Base-by-base conservation (phyloP, 257 asterid genomes). In the Solanum rostratum region DNA sequence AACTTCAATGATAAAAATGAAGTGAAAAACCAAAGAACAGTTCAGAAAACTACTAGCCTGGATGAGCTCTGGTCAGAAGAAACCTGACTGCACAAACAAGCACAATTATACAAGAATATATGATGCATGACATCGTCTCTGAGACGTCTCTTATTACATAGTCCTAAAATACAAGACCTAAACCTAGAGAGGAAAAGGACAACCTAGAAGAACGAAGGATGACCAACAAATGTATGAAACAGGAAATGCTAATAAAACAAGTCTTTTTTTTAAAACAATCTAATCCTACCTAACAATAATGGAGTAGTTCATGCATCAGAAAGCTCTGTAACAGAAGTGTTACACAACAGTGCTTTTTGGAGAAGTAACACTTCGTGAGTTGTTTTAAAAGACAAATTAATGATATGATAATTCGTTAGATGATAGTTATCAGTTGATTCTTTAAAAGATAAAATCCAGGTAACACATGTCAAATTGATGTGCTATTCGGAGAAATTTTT, bases 61-160 rank as follows among this genome's bases (percentile, higher is more conserved):
- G 88, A 68, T 86, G 87, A 83, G 90, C 88, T 85, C 91, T 60
- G 86, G 90, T 73, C 89, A 91, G 85, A 91, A 84, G 91, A 90
- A 87, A 89, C 97, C 97, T 90, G 94, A 90, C 93, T 90, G 96
- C 93, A 89, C 86, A 91, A 62, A 81, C 90, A 86, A 83, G 22
- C 86, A 92, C 86, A 92, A 69, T 69, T 29, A 78, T 78, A 50
- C 82, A 78, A 78, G 82, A 27, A 76, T 3, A 78, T 19, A 49
- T 15, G 41, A 50, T 16, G 82, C 82, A 49, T 50, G 46, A 16
- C 2, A 5, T 49, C 43, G 4, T 16, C 45, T 70, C 5, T 12
- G 39, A 11, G 20, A 84, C 50, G 10, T 43, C 30, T 71, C 80
- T 20, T 27, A n/a, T n/a, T n/a, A 24, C 20, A 27, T 24, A 5